Evolutionary conservation across 306 rosid genomes (phyloP).

Genomic region (Medicago lupulina): DNA sequence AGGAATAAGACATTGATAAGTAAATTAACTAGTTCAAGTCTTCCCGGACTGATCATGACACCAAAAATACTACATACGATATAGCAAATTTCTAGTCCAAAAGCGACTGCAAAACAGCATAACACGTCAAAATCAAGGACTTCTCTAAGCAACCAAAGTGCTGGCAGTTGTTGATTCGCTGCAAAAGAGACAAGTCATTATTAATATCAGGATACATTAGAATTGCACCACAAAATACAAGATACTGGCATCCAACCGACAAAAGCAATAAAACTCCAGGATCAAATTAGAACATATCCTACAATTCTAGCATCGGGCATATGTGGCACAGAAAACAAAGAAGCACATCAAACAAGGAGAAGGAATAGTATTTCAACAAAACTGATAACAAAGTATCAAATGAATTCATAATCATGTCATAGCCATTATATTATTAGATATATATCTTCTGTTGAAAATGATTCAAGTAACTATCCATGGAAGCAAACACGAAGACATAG

Average conservation of each 20-base stretch:
- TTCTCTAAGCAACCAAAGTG: constrained; percentile 56
- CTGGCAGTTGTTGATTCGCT: constrained; percentile 65
- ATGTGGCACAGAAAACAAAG: neutral
- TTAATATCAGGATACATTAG: neutral
- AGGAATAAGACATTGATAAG: neutral
- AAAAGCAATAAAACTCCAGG: neutral
- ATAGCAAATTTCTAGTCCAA: constrained; percentile 21
- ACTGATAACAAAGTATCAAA: neutral
- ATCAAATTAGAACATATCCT: too few relatives aligned
- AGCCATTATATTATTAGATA: constrained; percentile 10
- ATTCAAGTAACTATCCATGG: neutral
- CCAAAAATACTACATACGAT: constrained; percentile 24
- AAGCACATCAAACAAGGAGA: neutral
- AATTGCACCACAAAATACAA: neutral
- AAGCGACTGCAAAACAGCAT: neutral
- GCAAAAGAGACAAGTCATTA: constrained; percentile 15
- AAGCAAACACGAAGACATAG: neutral
- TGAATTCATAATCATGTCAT: neutral
- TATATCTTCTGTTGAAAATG: neutral
- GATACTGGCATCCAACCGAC: neutral
- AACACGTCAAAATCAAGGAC: neutral
- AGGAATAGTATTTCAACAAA: neutral
- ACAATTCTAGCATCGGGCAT: neutral
- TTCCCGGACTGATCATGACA: constrained; percentile 12
- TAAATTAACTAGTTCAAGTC: constrained; percentile 14